These are phyloP conservation scores for Borealophlyctis nickersoniae DNA, from an alignment of 192 early-diverging fungal genomes.

Conservation along the genomic window DNA sequence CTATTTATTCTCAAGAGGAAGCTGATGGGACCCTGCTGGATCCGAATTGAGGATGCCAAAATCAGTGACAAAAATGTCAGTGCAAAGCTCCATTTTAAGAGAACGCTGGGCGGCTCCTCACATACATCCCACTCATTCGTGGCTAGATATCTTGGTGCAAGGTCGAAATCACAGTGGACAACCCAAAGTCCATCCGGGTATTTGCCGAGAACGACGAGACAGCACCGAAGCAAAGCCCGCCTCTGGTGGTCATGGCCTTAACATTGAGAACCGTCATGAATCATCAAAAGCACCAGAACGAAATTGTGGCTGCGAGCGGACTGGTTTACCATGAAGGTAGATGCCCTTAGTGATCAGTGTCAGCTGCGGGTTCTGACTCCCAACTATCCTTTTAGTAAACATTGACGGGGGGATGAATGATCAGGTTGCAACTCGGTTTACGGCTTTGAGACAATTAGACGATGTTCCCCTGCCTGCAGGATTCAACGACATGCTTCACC, in stretches of 20 bases:
- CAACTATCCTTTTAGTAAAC: conserved; percentile 23
- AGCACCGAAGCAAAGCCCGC: conserved; percentile 55
- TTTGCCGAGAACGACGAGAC: conserved; percentile 51
- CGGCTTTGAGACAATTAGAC: conserved; percentile 69
- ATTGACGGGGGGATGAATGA: conserved; percentile 33
- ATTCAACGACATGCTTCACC: conserved; percentile 59
- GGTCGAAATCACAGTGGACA: conserved; percentile 60
- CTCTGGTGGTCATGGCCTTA: conserved; percentile 82
- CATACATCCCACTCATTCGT: no score
- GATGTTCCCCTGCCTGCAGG: conserved; percentile 74
- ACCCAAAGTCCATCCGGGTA: conserved; percentile 67
- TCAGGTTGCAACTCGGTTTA: conserved; percentile 47
- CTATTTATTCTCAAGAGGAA: conserved; percentile 89
- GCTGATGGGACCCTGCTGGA: conserved; percentile 97
- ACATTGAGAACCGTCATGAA: conserved; percentile 83
- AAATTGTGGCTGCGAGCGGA: conserved; percentile 77
- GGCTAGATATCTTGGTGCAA: conserved; percentile 87
- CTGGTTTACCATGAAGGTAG: conserved; percentile 71
- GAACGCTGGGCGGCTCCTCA: no score
- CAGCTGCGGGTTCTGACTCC: conserved; percentile 5
- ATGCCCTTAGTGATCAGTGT: background rate
- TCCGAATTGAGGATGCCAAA: conserved; percentile 62
- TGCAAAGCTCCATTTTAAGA: background rate
- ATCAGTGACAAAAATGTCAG: conserved; percentile 48
- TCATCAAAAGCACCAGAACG: conserved; percentile 76